phyloP scores from a whole-genome alignment of 768 basidiomycete genomes.

The Tricholoma matsutake region DNA sequence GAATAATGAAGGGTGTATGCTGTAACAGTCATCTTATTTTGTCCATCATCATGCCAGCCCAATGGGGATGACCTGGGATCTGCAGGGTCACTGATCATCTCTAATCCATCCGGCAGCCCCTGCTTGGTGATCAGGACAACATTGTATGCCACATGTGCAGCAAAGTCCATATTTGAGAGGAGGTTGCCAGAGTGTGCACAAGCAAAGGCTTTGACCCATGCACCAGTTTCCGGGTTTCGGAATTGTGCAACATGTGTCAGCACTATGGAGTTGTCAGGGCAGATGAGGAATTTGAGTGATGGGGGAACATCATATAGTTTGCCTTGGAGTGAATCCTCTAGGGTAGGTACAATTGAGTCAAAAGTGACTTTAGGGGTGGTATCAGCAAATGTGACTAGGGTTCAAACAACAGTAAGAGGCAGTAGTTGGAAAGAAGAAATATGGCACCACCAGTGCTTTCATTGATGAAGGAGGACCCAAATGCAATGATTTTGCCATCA shows the following conservation, averaged over 20 bases:
- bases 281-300: constrained; percentile 36
- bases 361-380: constrained; percentile 31
- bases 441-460: constrained; percentile 19
- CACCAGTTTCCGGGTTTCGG: constrained; percentile 26
- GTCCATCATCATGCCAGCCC: constrained; percentile 47
- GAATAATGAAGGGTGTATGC: not conserved
- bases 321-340: constrained; percentile 31
- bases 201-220: constrained; percentile 57
- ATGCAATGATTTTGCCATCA: constrained; percentile 34
- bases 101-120: constrained; percentile 47
- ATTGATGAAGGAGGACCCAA: constrained; percentile 41
- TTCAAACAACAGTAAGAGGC: not conserved
- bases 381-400: constrained; percentile 22
- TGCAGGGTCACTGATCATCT: constrained; percentile 49
- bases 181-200: constrained; percentile 40
- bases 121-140: constrained; percentile 53
- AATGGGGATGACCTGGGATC: constrained; percentile 51
- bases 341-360: constrained; percentile 31
- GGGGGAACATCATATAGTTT: constrained; percentile 33
- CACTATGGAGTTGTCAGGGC: constrained; percentile 32
- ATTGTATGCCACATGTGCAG: constrained; percentile 38
- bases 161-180: constrained; percentile 19
- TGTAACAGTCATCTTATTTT: constrained; percentile 14
- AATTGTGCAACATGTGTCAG: constrained; percentile 38
- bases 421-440: not conserved